These are phyloP conservation scores for Chalciporus piperatus DNA, from an alignment of 768 basidiomycete genomes.

Conservation along the genomic window DNA sequence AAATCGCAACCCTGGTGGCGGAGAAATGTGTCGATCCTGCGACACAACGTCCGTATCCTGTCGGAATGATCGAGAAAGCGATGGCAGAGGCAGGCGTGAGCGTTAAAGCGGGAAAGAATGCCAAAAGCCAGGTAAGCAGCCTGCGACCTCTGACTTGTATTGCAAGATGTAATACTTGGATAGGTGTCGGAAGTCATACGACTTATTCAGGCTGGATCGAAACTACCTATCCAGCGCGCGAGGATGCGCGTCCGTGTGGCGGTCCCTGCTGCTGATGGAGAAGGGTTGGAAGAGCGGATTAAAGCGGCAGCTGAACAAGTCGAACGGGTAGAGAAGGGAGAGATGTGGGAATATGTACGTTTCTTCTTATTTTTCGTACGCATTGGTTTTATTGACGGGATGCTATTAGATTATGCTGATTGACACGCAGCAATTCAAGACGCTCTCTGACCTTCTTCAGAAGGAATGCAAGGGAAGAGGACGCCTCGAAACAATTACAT, in stretches of 20 bases:
- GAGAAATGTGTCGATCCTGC: slow-evolving; percentile 95
- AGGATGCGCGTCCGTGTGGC: slow-evolving; percentile 88
- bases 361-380: not conserved
- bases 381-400: slow-evolving; percentile 9
- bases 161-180: not conserved
- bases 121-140: slow-evolving; percentile 81
- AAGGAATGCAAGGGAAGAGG: slow-evolving; percentile 89
- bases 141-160: not conserved
- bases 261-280: slow-evolving; percentile 64
- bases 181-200: slow-evolving; percentile 93
- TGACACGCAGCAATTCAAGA: slow-evolving; percentile 88
- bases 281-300: slow-evolving; percentile 68
- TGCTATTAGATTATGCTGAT: slow-evolving; percentile 78
- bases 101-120: slow-evolving; percentile 82
- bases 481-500: slow-evolving; percentile 77
- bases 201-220: slow-evolving; percentile 73
- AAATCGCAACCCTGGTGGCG: slow-evolving; percentile 92
- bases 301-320: slow-evolving; percentile 74
- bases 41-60: slow-evolving; percentile 86
- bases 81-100: slow-evolving; percentile 95
- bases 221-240: slow-evolving; percentile 90
- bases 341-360: slow-evolving; percentile 88
- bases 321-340: slow-evolving; percentile 75
- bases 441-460: slow-evolving; percentile 85
- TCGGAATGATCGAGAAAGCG: slow-evolving; percentile 96